Evolutionary conservation across 139 green algal species (phyloP), one percentile per base, ranked within the genome.

Genomic region (Chlamydomonas asymmetrica): DNA sequence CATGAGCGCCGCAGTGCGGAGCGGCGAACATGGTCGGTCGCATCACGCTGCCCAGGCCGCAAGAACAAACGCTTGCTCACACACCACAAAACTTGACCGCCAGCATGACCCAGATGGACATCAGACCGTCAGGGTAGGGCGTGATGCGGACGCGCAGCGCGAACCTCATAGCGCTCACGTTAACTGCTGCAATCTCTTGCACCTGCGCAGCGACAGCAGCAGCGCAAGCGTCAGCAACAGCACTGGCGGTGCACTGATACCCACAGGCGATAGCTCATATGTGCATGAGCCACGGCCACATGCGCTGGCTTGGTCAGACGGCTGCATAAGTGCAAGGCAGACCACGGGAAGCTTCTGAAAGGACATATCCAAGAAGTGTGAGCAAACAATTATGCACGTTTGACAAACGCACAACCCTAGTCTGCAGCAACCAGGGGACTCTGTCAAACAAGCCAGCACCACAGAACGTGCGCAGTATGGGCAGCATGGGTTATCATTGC

Each of bases 41-140:
- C n/a, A n/a, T n/a, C n/a, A n/a, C n/a, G n/a, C n/a, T n/a, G n/a
- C n/a, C n/a, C n/a, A n/a, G n/a, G n/a, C n/a, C n/a, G n/a, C n/a
- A n/a, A n/a, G n/a, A n/a, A n/a, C n/a, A n/a, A n/a, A n/a, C n/a
- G n/a, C n/a, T n/a, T n/a, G n/a, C n/a, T n/a, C n/a, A n/a, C 8
- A 77, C 41, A 1, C 59, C 71, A 32, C 23, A 59, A 70, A 71
- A 86, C 72, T 89, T 89, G 43, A 80, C 71, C 1, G 81, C 82
- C 20, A 90, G 63, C 85, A 90, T 90, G 5, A 87, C 25, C 85
- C 85, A 90, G 22, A 82, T 63, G 25, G 49, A 80, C 49, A 78
- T 63, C 10, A 83, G 43, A 10, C 62, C 61, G 56, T 90, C 85
- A 39, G 85, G 76, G 43, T 85, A 90, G 0, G 73, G 40, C 18